These are phyloP conservation scores for Emmonsiellopsis sp. DNA, from an alignment of 2,329 filamentous ascomycete genomes.

Conservation along the genomic window DNA sequence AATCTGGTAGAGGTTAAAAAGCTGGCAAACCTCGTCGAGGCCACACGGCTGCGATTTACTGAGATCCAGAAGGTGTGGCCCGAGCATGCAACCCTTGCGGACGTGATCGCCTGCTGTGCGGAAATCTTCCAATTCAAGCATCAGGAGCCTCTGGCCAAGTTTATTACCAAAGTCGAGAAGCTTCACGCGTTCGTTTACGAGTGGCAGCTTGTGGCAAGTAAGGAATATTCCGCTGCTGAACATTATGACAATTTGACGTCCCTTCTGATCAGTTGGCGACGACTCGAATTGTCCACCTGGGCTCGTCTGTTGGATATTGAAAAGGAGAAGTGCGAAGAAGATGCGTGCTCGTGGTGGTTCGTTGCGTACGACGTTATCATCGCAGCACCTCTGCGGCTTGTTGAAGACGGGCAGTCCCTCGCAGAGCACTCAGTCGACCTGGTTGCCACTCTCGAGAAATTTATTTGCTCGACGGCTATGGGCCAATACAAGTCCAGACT, in stretches of 20 bases:
- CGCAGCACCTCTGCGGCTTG: conserved; percentile 60
- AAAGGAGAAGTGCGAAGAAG: conserved; percentile 61
- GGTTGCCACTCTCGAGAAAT: conserved; percentile 66
- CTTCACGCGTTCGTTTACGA: conserved; percentile 79
- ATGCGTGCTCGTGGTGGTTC: conserved; percentile 91
- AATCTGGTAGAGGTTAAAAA: conserved; percentile 69
- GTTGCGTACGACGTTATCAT: conserved; percentile 87
- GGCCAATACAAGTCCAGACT: conserved; percentile 74
- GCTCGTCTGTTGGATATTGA: conserved; percentile 80
- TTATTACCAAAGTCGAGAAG: conserved; percentile 79
- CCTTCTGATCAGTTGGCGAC: conserved; percentile 78
- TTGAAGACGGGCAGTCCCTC: conserved; percentile 51
- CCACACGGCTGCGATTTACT: conserved; percentile 62
- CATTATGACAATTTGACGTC: conserved; percentile 72
- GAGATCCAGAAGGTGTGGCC: conserved; percentile 57
- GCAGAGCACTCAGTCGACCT: conserved; percentile 57
- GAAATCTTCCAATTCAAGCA: conserved; percentile 68
- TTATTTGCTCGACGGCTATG: conserved; percentile 68
- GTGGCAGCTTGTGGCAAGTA: conserved; percentile 90
- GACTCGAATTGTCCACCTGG: conserved; percentile 88
- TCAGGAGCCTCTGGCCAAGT: conserved; percentile 73
- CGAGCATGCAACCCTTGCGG: conserved; percentile 68
- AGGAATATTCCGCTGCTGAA: conserved; percentile 58
- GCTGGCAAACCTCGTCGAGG: conserved; percentile 59
- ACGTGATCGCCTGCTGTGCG: conserved; percentile 67